These are phyloP conservation scores for Amanita thiersii DNA, from an alignment of 768 basidiomycete species.

Conservation along the genomic window DNA sequence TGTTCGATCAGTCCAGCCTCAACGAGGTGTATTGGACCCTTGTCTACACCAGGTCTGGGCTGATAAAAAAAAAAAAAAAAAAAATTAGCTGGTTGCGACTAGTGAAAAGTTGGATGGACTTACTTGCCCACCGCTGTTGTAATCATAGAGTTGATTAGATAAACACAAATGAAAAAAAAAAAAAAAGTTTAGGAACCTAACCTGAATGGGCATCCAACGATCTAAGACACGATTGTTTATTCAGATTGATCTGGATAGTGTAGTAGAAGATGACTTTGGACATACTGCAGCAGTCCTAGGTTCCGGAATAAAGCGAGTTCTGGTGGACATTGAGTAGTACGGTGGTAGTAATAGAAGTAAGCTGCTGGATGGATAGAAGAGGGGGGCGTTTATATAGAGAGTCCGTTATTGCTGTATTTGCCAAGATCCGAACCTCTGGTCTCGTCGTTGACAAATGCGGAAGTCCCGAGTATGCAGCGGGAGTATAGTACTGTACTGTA, in stretches of 20 bases:
- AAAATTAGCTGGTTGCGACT: constrained; percentile 9
- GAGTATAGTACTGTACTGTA: too few relatives aligned
- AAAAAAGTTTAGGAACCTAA: constrained; percentile 25
- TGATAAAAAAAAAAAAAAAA: constrained; percentile 19
- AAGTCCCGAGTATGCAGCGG: not conserved
- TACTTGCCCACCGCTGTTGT: constrained; percentile 58
- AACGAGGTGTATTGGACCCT: constrained; percentile 83
- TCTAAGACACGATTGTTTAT: constrained; percentile 35
- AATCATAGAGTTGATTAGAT: constrained; percentile 8
- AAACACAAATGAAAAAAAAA: constrained; percentile 1
- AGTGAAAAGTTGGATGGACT: constrained; percentile 14
- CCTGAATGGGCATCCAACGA: constrained; percentile 97
- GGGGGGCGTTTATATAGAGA: not conserved
- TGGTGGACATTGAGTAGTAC: constrained; percentile 19
- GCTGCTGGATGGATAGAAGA: not conserved
- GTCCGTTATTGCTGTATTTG: too few relatives aligned
- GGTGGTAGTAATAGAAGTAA: constrained; percentile 1
- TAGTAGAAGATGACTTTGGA: constrained; percentile 26
- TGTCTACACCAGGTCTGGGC: constrained; percentile 76
- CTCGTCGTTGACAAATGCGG: too few relatives aligned
- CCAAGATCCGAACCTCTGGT: constrained; percentile 2
- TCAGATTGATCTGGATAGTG: constrained; percentile 9
- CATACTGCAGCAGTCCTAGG: constrained; percentile 78
- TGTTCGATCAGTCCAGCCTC: constrained; percentile 79
- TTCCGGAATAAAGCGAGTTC: constrained; percentile 44